Evolutionary conservation across 2,329 filamentous ascomycete species (phyloP), one percentile per base, ranked within the genome.

Genomic region (Xylariaceae sp.): DNA sequence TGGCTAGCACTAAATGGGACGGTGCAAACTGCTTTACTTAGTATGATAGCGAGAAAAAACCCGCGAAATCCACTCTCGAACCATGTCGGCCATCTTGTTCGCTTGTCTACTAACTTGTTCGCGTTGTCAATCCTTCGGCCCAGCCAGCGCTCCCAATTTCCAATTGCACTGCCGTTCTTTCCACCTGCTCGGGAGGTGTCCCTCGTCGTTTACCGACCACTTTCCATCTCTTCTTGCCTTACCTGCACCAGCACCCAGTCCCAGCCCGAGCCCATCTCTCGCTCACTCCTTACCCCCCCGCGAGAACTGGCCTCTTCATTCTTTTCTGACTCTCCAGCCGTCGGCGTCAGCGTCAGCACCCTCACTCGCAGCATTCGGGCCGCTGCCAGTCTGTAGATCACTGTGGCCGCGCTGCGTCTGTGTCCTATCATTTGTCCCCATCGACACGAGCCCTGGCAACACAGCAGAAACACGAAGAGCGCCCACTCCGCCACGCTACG

Each of bases 401-500:
- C 22, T 28, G 22, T 5, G 22, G 7, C 22, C 22, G 22, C 53
- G 51, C 55, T 56, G 50, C 56, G 57, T 56, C 60, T 54, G 59
- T 63, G 48, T 53, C 61, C 60, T 65, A 57, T 60, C 60, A 50
- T 58, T 55, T 54, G 34, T 22, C 42, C 28, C 42, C 50, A 48
- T 22, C 43, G 53, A 49, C 55, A 56, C 54, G 57, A 54, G 53
- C 48, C 57, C 40, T 10, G 12, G 10, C 54, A 53, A 51, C 48
- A 60, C 48, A 57, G 16, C 17, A 56, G 54, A 52, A 51, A 46
- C 52, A 57, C 41, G 38, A 57, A 53, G 51, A 54, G 38, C 45
- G 38, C 38, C 39, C 52, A 54, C 62, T 64, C 59, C 63, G 62
- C 62, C 62, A 64, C 62, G 55, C 56, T 58, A 59, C 56, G 53